Conservation (phyloP, 1,284 basidiomycete genomes). For the Irpex sp. region DNA sequence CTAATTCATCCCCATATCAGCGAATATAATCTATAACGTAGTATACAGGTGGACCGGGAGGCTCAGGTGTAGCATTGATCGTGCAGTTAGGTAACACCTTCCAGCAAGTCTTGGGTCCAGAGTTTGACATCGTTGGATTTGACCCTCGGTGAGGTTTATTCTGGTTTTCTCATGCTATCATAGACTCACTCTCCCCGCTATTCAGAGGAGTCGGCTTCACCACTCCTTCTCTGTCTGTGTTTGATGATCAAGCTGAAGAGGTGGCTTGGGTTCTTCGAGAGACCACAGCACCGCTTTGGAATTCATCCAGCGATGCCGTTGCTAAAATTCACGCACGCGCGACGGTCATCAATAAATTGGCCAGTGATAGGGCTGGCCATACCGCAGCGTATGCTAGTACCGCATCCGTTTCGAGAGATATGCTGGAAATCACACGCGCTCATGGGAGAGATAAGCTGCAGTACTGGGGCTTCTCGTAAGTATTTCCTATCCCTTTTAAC, state of each 20-base stretch:
- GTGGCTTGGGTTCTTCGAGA: conserved; percentile 1
- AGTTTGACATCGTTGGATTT: conserved; percentile 31
- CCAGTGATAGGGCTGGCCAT: not conserved
- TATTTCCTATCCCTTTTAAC: not conserved
- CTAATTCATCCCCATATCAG: too few species aligned
- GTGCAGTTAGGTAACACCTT: not conserved
- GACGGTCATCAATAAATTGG: not conserved
- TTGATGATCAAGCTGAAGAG: conserved; percentile 3
- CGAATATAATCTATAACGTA: too few species aligned
- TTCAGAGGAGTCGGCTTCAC: conserved; percentile 4
- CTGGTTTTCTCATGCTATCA: not conserved
- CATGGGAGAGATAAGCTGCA: conserved; percentile 22
- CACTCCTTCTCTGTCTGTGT: not conserved
- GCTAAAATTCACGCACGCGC: not conserved
- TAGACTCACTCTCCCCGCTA: not conserved
- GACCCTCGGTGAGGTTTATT: conserved; percentile 23
- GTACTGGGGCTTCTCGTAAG: conserved; percentile 28
- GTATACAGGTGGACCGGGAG: conserved; percentile 26
- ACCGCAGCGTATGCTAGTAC: not conserved
- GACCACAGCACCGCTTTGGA: not conserved
- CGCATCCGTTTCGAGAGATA: conserved; percentile 21
- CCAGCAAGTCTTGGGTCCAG: conserved; percentile 20
- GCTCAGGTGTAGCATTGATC: conserved; percentile 23
- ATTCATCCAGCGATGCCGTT: not conserved
- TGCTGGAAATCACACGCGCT: conserved; percentile 24